Evolutionary conservation across 2,329 filamentous ascomycete genomes (phyloP).

Genomic region (Fusarium falciforme): DNA sequence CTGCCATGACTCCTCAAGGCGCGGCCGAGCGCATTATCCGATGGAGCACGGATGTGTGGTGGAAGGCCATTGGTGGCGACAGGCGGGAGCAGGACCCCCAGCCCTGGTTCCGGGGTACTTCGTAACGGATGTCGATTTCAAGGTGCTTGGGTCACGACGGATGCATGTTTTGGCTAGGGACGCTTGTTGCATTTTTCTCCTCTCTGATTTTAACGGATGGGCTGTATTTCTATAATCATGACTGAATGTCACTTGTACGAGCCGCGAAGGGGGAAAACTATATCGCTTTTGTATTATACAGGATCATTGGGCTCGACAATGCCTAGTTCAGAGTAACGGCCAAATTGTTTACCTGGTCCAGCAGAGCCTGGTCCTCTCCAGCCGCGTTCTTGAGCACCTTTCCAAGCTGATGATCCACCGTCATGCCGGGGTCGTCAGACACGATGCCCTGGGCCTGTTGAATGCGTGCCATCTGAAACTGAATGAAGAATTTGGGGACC

Average conservation of each 20-base stretch:
- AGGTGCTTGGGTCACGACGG: slow-evolving; percentile 17
- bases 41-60: slow-evolving; percentile 96
- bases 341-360: slow-evolving; percentile 63
- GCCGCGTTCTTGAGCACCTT: slow-evolving; percentile 69
- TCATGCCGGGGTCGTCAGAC: slow-evolving; percentile 61
- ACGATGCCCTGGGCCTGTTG: slow-evolving; percentile 68
- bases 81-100: slow-evolving; percentile 61
- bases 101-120: slow-evolving; percentile 47
- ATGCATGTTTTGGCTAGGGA: slow-evolving; percentile 24
- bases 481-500: slow-evolving; percentile 72
- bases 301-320: not conserved
- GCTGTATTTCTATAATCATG: slow-evolving; percentile 47
- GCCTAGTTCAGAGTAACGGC: slow-evolving; percentile 41
- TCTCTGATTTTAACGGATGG: slow-evolving; percentile 38
- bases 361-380: slow-evolving; percentile 59
- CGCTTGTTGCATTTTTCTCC: slow-evolving; percentile 36
- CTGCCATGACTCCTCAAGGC: slow-evolving; percentile 83
- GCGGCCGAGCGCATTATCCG: slow-evolving; percentile 85
- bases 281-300: slow-evolving; percentile 32
- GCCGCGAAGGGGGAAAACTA: slow-evolving; percentile 7
- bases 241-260: slow-evolving; percentile 40
- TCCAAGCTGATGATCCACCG: slow-evolving; percentile 66
- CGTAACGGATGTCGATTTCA: slow-evolving; percentile 22
- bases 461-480: slow-evolving; percentile 69
- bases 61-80: slow-evolving; percentile 81